Conservation (phyloP, 2,329 filamentous ascomycete species). For the Bipolaris zeicola region DNA sequence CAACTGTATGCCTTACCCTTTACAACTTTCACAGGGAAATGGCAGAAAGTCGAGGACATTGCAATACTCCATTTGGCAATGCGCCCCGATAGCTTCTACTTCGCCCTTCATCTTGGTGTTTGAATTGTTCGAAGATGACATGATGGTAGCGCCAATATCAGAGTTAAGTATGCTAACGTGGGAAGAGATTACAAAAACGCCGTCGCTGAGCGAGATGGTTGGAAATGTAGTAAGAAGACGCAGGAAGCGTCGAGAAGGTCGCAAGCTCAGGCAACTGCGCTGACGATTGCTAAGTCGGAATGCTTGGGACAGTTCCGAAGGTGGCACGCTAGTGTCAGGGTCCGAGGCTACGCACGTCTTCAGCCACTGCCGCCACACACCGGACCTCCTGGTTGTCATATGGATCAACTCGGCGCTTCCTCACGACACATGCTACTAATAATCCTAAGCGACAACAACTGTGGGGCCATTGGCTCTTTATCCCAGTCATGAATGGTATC, state of each 20-base stretch:
- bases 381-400: background rate
- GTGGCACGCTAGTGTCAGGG: conserved; percentile 13
- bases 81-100: conserved; percentile 82
- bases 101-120: conserved; percentile 75
- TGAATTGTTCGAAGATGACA: conserved; percentile 24
- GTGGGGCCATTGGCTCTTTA: background rate
- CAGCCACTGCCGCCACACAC: conserved; percentile 3
- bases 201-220: conserved; percentile 1
- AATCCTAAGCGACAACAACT: background rate
- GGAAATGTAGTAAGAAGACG: conserved; percentile 16
- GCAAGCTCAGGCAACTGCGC: conserved; percentile 15
- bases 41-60: conserved; percentile 95
- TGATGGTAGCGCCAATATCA: conserved; percentile 8
- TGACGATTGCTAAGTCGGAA: conserved; percentile 22
- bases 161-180: background rate
- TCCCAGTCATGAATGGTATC: background rate
- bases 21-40: conserved; percentile 90
- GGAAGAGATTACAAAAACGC: background rate
- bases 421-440: background rate
- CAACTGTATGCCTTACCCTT: conserved; percentile 48
- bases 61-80: conserved; percentile 92
- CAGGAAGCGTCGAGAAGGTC: conserved; percentile 28
- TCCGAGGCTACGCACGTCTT: background rate
- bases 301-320: conserved; percentile 4
- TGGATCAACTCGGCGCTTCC: background rate